Evolutionary conservation across 768 basidiomycete species (phyloP).

Genomic region (Kwoniella europaea): DNA sequence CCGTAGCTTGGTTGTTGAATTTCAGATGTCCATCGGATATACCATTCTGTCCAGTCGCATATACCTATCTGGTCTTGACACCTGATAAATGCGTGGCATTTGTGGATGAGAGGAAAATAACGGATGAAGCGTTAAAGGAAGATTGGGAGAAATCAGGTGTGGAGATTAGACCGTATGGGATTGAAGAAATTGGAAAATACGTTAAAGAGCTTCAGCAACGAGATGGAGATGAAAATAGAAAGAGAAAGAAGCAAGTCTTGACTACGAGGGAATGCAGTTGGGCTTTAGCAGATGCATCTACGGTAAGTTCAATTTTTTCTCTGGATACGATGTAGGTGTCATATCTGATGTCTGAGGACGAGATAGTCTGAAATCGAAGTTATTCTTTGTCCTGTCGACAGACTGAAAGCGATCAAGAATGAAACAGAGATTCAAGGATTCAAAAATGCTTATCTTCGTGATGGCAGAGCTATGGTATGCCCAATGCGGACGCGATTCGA

Average conservation of each 20-base stretch:
- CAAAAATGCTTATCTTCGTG: conserved; percentile 80
- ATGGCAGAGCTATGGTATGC: conserved; percentile 78
- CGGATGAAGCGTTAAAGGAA: conserved; percentile 15
- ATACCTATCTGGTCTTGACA: conserved; percentile 79
- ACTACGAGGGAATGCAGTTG: conserved; percentile 44
- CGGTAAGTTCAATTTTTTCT: conserved; percentile 37
- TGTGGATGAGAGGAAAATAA: conserved; percentile 63
- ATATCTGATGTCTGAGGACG: not conserved
- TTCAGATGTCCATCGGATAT: conserved; percentile 81
- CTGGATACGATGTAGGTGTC: not conserved
- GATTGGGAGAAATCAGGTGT: conserved; percentile 32
- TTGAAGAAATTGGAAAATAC: conserved; percentile 62
- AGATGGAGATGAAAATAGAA: conserved; percentile 64
- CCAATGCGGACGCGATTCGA: too few relatives aligned
- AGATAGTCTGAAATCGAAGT: conserved; percentile 41
- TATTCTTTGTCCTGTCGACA: conserved; percentile 73
- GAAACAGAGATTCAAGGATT: conserved; percentile 80
- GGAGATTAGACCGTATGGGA: conserved; percentile 63
- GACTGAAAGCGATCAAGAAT: conserved; percentile 88
- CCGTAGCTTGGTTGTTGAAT: conserved; percentile 86
- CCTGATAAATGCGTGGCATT: conserved; percentile 70
- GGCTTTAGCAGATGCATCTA: conserved; percentile 48
- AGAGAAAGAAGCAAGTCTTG: conserved; percentile 22
- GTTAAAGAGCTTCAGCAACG: conserved; percentile 43
- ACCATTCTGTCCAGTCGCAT: conserved; percentile 90